Evolutionary conservation across 2,329 filamentous ascomycete species (phyloP).

Genomic region (Colletotrichum paranaense): DNA sequence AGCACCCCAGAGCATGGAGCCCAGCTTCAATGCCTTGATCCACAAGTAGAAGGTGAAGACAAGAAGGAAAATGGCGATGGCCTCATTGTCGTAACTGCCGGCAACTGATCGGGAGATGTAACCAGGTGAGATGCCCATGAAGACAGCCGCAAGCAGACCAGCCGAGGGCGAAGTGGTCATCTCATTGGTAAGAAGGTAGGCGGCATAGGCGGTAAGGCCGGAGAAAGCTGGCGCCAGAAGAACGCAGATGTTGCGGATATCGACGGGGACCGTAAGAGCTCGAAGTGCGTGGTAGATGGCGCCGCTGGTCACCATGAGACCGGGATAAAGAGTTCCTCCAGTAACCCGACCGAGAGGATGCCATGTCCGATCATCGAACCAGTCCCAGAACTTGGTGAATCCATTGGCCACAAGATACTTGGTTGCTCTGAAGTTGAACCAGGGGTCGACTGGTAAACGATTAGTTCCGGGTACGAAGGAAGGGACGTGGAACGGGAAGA

Average conservation of each 20-base stretch:
- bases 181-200: constrained; percentile 96
- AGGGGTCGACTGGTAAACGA: constrained; percentile 83
- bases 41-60: constrained; percentile 99
- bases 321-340: constrained; percentile 97
- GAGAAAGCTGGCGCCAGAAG: constrained; percentile 95
- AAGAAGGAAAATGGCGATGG: constrained; percentile 97
- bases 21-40: constrained; percentile 98
- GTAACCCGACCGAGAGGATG: constrained; percentile 98
- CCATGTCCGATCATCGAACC: constrained; percentile 99
- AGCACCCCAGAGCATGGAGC: constrained; percentile 96
- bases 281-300: constrained; percentile 95
- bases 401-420: constrained; percentile 98
- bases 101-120: constrained; percentile 99
- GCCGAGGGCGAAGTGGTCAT: constrained; percentile 97
- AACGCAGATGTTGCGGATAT: constrained; percentile 99
- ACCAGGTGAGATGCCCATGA: constrained; percentile 97
- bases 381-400: constrained; percentile 99
- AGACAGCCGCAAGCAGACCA: constrained; percentile 90
- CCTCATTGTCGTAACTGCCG: constrained; percentile 99
- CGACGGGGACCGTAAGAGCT: constrained; percentile 89
- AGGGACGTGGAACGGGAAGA: constrained; percentile 23
- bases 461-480: constrained; percentile 39
- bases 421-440: constrained; percentile 99
- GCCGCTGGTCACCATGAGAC: constrained; percentile 98
- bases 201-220: constrained; percentile 89